Evolutionary conservation across 768 basidiomycete genomes (phyloP).

Genomic region (Chalciporus pseudorubinellus): DNA sequence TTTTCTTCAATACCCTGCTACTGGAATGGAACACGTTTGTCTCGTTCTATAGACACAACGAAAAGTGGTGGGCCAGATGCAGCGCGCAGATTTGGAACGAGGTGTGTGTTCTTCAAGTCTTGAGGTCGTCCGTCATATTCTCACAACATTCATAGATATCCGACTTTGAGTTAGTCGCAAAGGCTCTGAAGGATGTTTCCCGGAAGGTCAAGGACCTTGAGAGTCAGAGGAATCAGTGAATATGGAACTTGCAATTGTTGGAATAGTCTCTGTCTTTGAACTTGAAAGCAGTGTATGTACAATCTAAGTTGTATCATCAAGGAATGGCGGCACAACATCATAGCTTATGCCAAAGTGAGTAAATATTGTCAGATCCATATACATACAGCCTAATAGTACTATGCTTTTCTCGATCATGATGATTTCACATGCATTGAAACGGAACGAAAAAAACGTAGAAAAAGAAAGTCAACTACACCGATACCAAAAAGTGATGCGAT

Average conservation of each 20-base stretch:
- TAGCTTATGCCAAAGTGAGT: not conserved
- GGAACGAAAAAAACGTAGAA: not conserved
- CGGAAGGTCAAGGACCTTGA: slow-evolving; percentile 12
- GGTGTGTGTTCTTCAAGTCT: slow-evolving; percentile 12
- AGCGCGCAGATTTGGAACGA: slow-evolving; percentile 34
- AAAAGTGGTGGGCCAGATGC: slow-evolving; percentile 34
- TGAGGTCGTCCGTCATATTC: no score
- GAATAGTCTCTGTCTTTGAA: no score
- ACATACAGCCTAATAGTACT: slow-evolving; percentile 11
- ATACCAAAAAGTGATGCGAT: not conserved
- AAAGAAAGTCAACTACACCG: not conserved
- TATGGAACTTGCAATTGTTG: no score
- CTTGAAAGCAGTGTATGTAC: no score
- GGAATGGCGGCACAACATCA: no score
- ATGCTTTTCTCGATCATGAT: not conserved
- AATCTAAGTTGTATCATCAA: no score
- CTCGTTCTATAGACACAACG: slow-evolving; percentile 22
- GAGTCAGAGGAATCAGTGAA: not conserved
- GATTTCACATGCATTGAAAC: not conserved
- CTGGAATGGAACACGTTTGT: slow-evolving; percentile 21
- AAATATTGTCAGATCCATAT: slow-evolving; percentile 20
- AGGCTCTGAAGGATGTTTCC: slow-evolving; percentile 27
- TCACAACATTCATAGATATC: slow-evolving; percentile 12
- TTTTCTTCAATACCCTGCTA: slow-evolving; percentile 20
- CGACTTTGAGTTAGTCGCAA: slow-evolving; percentile 30